Base-by-base conservation (phyloP, 2,329 filamentous ascomycete genomes). In the Phoma herbarum region DNA sequence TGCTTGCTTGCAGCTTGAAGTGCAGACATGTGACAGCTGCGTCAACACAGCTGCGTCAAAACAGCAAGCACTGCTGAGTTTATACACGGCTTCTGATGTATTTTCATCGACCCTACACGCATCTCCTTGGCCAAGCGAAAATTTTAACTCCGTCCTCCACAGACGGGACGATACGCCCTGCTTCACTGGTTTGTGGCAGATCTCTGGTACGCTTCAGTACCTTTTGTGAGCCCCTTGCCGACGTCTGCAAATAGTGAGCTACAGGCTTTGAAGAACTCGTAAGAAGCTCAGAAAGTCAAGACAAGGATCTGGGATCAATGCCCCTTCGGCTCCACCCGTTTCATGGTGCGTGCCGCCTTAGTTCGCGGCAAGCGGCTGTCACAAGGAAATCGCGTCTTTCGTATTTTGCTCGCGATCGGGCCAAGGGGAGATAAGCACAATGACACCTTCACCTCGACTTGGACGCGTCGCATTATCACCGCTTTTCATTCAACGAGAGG, bases 331-430 rank as follows among this genome's bases (percentile, higher is more conserved):
- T 61, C 28, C 35, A 33, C 57, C 50, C 50, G 35, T 42, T 33
- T 37, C 31, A 39, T 52, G 53, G 44, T n/a, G 45, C 48, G 29
- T 49, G 44, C 44, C 22, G 49, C 50, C 31, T 50, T 59, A 59
- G 56, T 29, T 44, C n/a, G 44, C 45, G 25, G 31, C n/a, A 50
- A 54, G 56, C 45, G 44, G 45, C 41, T 50, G 39, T 59, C 50
- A 59, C 56, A 54, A 59, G 56, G 45, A 59, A 59, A 53, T 50
- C 26, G 39, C 50, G 45, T 31, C 39, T 50, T 46, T 35, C 35
- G 39, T 20, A 41, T 44, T 45, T 11, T 28, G 20, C n/a, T 44
- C 20, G 50, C 39, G 16, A 44, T 31, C 16, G 12, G 11, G 33
- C 18, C 37, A 45, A 44, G n/a, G 23, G 22, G 28, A 50, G 44